A percentile compares a stretch with the other conserved stretches of the same genome.
Conservation (phyloP, 1,139 yeast genomes). For the Lodderomyces elongisporus region DNA sequence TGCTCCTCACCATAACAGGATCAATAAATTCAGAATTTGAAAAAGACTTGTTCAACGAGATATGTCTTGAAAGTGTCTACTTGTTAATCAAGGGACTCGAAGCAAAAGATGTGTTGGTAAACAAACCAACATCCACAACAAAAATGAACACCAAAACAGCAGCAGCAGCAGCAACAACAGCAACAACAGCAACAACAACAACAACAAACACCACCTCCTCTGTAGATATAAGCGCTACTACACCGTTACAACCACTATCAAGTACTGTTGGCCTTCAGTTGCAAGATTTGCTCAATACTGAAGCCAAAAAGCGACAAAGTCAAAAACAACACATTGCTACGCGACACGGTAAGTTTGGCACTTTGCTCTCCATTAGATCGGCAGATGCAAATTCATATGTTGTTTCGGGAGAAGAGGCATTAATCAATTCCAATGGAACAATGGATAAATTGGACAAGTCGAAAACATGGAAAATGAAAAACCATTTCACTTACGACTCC, state of each 20-base stretch:
- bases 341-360: constrained; percentile 90
- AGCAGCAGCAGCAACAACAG: too few species aligned
- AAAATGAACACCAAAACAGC: too few species aligned
- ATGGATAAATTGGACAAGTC: constrained; percentile 58
- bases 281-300: constrained; percentile 52
- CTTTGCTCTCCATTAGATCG: constrained; percentile 65
- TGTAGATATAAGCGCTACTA: constrained; percentile 7
- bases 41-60: constrained; percentile 52
- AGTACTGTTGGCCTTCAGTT: constrained; percentile 39
- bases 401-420: constrained; percentile 68
- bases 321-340: constrained; percentile 54
- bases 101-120: constrained; percentile 18
- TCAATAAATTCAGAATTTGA: constrained; percentile 64
- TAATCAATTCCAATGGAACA: constrained; percentile 42
- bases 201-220: too few species aligned
- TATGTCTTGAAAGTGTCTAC: constrained; percentile 67
- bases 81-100: constrained; percentile 56
- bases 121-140: constrained; percentile 3
- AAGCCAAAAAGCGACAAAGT: constrained; percentile 46
- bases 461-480: constrained; percentile 59
- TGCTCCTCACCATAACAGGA: constrained; percentile 64
- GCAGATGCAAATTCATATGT: constrained; percentile 59
- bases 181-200: too few species aligned
- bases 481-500: constrained; percentile 40
- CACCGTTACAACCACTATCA: constrained; percentile 17